Evolutionary conservation across 2,329 filamentous ascomycete species (phyloP), one percentile per base, ranked within the genome.

Genomic region (Fusarium graminum): DNA sequence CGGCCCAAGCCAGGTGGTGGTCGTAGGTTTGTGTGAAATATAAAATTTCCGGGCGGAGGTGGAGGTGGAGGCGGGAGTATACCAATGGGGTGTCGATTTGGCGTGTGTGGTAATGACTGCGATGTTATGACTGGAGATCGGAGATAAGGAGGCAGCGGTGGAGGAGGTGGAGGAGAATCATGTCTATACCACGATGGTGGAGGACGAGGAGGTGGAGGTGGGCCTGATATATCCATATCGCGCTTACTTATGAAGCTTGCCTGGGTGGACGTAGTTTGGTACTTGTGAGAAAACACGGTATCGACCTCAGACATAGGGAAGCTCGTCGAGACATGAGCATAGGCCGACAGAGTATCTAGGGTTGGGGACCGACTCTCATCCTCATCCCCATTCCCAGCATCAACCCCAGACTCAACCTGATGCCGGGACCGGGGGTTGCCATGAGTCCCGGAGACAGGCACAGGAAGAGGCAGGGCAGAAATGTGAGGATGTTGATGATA

Each of bases 201-300:
- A 44, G 61, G 64, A 45, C 64, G 59, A 42, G 59, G 59, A 42
- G 66, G 67, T 47, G 67, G 64, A 47, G 65, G 65, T 10, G 61
- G 68, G 49, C 68, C 68, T 28, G 65, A 57, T 52, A 67, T 55
- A 34, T 59, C 44, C 44, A 58, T 45, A 34, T 75, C 72, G 22
- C 69, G 73, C 38, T 72, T 74, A 19, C 74, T 74, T 19, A 58
- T 41, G 38, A 69, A 67, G 59, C 75, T 76, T 8, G 74, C 72
- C 26, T 70, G 59, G n/a, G 70, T 69, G 19, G 75, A 76, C 46
- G 70, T 59, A 54, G 74, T 68, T 45, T 70, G 74, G 19, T 72
- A 68, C 22, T 68, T 74, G 52, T 36, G n/a, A 9, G 59, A 63
- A 58, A 63, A 63, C 12, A 67, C 65, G 53, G 74, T 72, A 63